Conservation (phyloP, 257 asterid genomes). For the Ehretia macrophylla region DNA sequence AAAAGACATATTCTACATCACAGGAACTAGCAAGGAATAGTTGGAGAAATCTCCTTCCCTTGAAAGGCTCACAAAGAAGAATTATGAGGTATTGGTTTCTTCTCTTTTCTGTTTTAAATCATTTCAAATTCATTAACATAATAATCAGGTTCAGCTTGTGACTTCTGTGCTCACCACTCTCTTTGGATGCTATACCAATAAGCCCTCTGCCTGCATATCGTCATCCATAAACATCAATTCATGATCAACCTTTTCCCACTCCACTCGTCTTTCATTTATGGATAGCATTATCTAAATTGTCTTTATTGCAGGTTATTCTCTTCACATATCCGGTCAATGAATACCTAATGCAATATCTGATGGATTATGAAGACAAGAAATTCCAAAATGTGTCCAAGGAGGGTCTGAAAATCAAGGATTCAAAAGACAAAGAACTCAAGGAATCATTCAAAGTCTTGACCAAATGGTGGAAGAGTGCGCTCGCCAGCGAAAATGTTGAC, state of each 20-base stretch:
- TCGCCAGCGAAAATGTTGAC: conserved; percentile 74
- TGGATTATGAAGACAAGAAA: conserved; percentile 89
- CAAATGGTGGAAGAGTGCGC: conserved; percentile 90
- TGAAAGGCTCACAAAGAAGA: conserved; percentile 79
- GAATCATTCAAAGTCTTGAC: conserved; percentile 76
- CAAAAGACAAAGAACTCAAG: conserved; percentile 80
- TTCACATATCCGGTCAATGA: conserved; percentile 93
- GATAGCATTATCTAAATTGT: no score
- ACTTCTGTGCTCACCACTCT: no score
- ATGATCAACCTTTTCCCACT: no score
- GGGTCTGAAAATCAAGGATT: conserved; percentile 79
- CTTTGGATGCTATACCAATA: background rate
- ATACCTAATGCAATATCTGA: conserved; percentile 87
- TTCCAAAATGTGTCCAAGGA: conserved; percentile 94
- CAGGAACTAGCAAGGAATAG: conserved; percentile 94
- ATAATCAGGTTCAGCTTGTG: no score
- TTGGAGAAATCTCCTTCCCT: conserved; percentile 97
- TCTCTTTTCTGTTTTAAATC: no score
- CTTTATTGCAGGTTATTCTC: conserved; percentile 59
- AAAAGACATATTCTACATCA: conserved; percentile 90
- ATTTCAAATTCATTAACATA: no score
- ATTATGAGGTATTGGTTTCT: conserved; percentile 56
- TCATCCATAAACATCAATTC: background rate
- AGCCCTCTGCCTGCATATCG: background rate
- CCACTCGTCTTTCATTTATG: no score